These are phyloP conservation scores for Auricularia sp. DNA, from an alignment of 768 basidiomycete genomes.

Conservation along the genomic window DNA sequence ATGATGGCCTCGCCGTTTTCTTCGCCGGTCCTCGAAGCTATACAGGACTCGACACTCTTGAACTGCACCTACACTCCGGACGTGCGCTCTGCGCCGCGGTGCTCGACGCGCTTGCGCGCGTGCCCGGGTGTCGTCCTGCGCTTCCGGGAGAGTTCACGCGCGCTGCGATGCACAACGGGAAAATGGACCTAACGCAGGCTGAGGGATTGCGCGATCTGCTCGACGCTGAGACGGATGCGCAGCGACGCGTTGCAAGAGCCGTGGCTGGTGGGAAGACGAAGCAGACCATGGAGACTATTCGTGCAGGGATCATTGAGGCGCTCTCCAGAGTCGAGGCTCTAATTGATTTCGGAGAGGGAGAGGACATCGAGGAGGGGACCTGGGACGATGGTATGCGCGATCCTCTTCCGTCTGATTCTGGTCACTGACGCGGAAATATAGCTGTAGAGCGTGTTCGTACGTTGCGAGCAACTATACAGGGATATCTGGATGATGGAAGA, in stretches of 20 bases:
- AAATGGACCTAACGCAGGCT: conserved; percentile 80
- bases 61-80: conserved; percentile 82
- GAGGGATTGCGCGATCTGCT: conserved; percentile 83
- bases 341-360: conserved; percentile 90
- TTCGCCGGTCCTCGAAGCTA: conserved; percentile 76
- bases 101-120: conserved; percentile 39
- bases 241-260: conserved; percentile 62
- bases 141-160: conserved; percentile 85
- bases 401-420: neutral
- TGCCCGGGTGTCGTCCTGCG: conserved; percentile 66
- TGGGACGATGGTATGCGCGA: conserved; percentile 50
- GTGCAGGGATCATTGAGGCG: conserved; percentile 57
- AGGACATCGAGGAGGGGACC: conserved; percentile 78
- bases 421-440: conserved; percentile 17
- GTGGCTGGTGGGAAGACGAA: conserved; percentile 59
- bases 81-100: conserved; percentile 68
- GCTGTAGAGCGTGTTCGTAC: conserved; percentile 42
- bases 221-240: conserved; percentile 78
- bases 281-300: conserved; percentile 50
- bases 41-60: conserved; percentile 73
- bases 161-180: conserved; percentile 69
- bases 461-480: conserved; percentile 43
- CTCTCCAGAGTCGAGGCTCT: conserved; percentile 77
- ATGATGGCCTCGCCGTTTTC: conserved; percentile 74
- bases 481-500: conserved; percentile 57